Evolutionary conservation across 148 eudicot genomes (phyloP), one percentile per base, ranked within the genome.

Genomic region (Persicaria tinctoria): DNA sequence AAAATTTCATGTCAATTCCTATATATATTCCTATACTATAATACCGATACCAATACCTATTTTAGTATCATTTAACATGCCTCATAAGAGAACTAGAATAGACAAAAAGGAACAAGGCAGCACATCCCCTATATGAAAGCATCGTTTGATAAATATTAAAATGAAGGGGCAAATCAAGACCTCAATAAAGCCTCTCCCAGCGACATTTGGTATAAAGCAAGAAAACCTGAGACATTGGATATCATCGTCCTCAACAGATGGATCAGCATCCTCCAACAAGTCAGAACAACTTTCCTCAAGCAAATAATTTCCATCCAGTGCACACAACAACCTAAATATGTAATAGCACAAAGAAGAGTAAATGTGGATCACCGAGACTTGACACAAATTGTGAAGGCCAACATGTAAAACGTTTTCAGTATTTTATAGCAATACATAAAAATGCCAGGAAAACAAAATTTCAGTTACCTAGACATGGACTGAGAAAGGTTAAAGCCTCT

Each of bases 151-250:
- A 46, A n/a, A 44, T 9, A 32, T 44, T 48, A 13, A 48, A 16
- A 76, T 49, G 51, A 60, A 51, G 47, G 54, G 18, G 18, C 8
- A 49, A 59, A 68, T 70, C 8, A 51, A 55, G 79, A 95, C 98
- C 98, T 95, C 98, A 74, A 95, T 82, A 81, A 92, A 95, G 74
- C 98, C 98, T 86, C 98, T 92, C 68, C 98, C 97, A 73, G 55
- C 72, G 73, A 85, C 81, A 80, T 86, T 75, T 73, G 97, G 96
- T 64, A 89, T 77, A 73, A 87, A 80, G 83, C 91, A 92, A 49
- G 80, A 62, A 76, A 95, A 90, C 70, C 86, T 83, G 51, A 92
- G 83, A 79, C 83, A 84, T 76, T 84, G 89, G 78, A 80, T 70
- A 48, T 80, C 87, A 46, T 83, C 84, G 20, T 81, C 80, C 75